phyloP scores from a whole-genome alignment of 2,329 filamentous ascomycete genomes.

The Cryphonectria naterciae region DNA sequence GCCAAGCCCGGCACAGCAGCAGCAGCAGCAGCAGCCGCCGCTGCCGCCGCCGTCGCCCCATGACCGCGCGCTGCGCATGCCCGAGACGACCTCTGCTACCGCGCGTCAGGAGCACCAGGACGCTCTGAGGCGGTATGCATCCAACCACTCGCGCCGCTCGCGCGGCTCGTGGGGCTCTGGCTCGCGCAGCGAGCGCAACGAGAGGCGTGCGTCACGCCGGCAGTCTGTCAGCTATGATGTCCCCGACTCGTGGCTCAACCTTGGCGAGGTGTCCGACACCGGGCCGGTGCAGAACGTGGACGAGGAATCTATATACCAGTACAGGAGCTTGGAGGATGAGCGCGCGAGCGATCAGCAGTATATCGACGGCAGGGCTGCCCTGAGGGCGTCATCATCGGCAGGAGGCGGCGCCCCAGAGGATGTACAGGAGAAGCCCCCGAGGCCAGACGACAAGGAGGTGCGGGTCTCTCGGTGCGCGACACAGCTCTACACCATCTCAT shows the following conservation, averaged over 20 bases:
- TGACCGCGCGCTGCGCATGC: neutral
- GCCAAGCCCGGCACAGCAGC: neutral
- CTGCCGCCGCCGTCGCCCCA: neutral
- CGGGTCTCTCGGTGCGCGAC: constrained; percentile 56
- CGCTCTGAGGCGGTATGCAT: neutral
- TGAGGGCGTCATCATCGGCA: neutral
- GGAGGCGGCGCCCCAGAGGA: neutral
- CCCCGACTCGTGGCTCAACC: constrained; percentile 32
- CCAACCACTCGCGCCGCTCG: constrained; percentile 2
- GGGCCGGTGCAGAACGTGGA: constrained; percentile 37
- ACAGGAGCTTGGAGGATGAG: constrained; percentile 43
- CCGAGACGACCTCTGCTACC: neutral
- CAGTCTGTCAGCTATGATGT: constrained; percentile 32
- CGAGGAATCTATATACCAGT: constrained; percentile 39
- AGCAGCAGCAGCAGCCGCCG: neutral
- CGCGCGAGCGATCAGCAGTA: constrained; percentile 34
- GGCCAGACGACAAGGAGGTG: neutral
- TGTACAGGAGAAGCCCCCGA: constrained; percentile 6
- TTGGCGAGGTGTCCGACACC: constrained; percentile 33
- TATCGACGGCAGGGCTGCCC: constrained; percentile 10
- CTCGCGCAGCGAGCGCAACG: constrained; percentile 1
- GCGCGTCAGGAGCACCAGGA: neutral
- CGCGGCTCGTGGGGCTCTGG: neutral
- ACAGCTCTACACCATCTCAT: constrained; percentile 73
- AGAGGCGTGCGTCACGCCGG: constrained; percentile 10